Evolutionary conservation across 2,329 filamentous ascomycete genomes (phyloP).

Genomic region (Lachnellula hyalina): DNA sequence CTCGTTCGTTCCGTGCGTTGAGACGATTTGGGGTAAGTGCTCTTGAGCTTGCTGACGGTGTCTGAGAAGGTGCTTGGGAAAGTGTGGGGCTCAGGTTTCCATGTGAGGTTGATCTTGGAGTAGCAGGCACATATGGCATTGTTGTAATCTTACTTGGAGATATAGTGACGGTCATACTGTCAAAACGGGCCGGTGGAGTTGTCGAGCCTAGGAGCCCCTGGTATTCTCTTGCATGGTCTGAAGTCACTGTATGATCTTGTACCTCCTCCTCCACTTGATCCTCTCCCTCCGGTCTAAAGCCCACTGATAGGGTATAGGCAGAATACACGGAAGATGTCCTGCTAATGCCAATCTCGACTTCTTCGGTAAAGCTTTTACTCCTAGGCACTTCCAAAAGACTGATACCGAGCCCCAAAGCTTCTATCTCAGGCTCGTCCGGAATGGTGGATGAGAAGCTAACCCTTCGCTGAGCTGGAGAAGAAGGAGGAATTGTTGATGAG

Average conservation of each 20-base stretch:
- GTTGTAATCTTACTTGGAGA: background rate
- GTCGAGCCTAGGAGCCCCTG: background rate
- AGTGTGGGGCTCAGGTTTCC: background rate
- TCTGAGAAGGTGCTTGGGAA: background rate
- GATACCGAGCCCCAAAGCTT: background rate
- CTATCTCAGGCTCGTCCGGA: background rate
- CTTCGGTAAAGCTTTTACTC: constrained; percentile 7
- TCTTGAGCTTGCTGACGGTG: background rate
- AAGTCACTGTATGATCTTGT: background rate
- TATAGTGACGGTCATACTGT: background rate
- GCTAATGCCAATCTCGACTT: constrained; percentile 2
- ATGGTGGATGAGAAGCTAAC: background rate
- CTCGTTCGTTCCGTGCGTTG: constrained; percentile 15
- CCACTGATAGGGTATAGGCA: background rate
- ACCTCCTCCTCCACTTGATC: background rate
- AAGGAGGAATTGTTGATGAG: background rate
- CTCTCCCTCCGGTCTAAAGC: background rate
- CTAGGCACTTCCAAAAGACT: constrained; percentile 1
- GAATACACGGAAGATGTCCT: background rate
- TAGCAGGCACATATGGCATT: background rate
- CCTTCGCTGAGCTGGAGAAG: background rate
- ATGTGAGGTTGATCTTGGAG: background rate
- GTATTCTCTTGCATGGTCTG: background rate
- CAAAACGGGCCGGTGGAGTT: background rate
- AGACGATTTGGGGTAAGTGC: constrained; percentile 9